A percentile compares a stretch with the other conserved stretches of the same genome.
Conservation (phyloP, 2,329 filamentous ascomycete species). For the Venturia pyrina region DNA sequence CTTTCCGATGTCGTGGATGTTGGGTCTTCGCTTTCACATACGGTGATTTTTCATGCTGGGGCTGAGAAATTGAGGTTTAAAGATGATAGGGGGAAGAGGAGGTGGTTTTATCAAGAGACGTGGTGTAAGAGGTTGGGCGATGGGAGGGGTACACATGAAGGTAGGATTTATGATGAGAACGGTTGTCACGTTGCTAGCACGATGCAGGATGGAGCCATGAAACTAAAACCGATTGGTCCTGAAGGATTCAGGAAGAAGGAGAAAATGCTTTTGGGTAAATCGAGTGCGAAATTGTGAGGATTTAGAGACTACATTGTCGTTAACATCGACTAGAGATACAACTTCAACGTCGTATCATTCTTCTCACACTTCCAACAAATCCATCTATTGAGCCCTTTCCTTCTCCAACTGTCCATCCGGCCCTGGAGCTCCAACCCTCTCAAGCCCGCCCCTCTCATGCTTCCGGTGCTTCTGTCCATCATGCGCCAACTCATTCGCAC, state of each 20-base stretch:
- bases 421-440: constrained; percentile 31
- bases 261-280: background rate
- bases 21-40: constrained; percentile 7
- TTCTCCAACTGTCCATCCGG: background rate
- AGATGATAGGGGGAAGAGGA: background rate
- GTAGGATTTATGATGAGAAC: constrained; percentile 8
- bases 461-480: constrained; percentile 34
- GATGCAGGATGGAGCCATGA: constrained; percentile 11
- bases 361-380: background rate
- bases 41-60: constrained; percentile 9
- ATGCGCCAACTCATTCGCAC: constrained; percentile 37
- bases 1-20: constrained; percentile 6
- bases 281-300: background rate
- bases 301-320: too few species aligned
- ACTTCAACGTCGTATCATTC: too few species aligned
- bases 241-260: background rate
- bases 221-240: constrained; percentile 1
- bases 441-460: constrained; percentile 31
- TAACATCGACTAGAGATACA: too few species aligned
- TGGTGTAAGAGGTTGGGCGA: background rate
- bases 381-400: background rate
- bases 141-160: constrained; percentile 7
- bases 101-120: constrained; percentile 12
- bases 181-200: constrained; percentile 8
- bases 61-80: constrained; percentile 4